Conservation (phyloP, 83 land plant species). For the Isoetes engelmannii region DNA sequence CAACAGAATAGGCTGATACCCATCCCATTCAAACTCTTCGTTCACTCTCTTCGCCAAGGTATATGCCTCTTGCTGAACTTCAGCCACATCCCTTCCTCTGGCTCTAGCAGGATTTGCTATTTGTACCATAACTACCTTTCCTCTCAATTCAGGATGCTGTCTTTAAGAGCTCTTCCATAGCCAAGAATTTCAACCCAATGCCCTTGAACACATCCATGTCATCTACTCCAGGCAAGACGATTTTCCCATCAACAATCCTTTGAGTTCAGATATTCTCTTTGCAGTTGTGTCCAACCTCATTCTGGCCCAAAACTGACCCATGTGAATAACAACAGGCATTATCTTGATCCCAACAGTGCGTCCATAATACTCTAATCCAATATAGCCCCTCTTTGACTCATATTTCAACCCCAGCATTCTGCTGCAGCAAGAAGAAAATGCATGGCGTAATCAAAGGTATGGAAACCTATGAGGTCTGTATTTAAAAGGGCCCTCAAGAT, state of each 20-base stretch:
- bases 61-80: constrained; percentile 1
- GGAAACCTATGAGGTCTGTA: constrained; percentile 39
- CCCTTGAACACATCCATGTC: constrained; percentile 2
- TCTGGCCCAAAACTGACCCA: constrained; percentile 10
- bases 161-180: constrained; percentile 13
- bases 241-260: neutral
- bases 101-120: constrained; percentile 16
- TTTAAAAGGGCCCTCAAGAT: constrained; percentile 35
- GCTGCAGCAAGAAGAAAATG: constrained; percentile 8
- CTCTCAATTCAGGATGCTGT: constrained; percentile 7
- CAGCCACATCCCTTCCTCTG: neutral
- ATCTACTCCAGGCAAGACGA: too few relatives aligned
- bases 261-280: constrained; percentile 7
- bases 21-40: constrained; percentile 7
- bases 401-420: constrained; percentile 14
- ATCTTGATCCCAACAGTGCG: constrained; percentile 18
- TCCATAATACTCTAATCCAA: constrained; percentile 11
- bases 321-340: constrained; percentile 16
- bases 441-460: constrained; percentile 46
- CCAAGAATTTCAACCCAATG: constrained; percentile 15
- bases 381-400: constrained; percentile 16
- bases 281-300: neutral
- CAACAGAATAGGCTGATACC: constrained; percentile 11
- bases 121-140: constrained; percentile 13
- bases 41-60: neutral